These are phyloP conservation scores for Cordyceps farinosa DNA, from an alignment of 2,329 filamentous ascomycete genomes.

Conservation along the genomic window DNA sequence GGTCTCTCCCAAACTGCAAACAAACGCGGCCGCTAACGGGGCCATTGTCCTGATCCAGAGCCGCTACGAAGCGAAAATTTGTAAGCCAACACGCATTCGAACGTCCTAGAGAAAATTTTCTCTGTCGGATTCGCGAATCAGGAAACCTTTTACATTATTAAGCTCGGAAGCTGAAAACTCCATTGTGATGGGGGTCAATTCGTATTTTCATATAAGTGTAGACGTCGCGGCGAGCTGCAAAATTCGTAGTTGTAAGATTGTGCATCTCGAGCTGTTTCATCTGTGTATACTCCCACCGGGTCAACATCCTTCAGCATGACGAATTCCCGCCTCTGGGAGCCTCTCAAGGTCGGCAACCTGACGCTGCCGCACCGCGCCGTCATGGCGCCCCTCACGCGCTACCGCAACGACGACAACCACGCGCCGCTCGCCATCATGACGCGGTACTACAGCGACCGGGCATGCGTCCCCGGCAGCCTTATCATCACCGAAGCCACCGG, in stretches of 20 bases:
- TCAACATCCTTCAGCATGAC: constrained; percentile 21
- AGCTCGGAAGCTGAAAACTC: not conserved
- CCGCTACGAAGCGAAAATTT: constrained; percentile 7
- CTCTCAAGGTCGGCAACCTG: constrained; percentile 35
- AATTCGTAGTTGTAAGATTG: not conserved
- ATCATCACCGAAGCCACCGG: constrained; percentile 32
- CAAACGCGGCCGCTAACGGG: constrained; percentile 2
- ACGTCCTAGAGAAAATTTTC: not conserved
- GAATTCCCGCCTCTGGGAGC: constrained; percentile 36
- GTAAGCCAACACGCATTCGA: not conserved
- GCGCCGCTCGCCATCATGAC: constrained; percentile 26
- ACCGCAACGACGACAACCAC: constrained; percentile 42
- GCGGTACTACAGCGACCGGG: constrained; percentile 31
- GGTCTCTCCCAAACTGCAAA: too few species aligned
- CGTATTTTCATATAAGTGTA: not conserved
- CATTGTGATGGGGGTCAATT: not conserved
- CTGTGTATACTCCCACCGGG: not conserved
- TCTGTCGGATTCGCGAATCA: not conserved
- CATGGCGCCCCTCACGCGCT: constrained; percentile 55
- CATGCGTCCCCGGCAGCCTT: constrained; percentile 43
- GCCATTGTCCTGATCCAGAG: not conserved
- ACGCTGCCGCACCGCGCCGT: constrained; percentile 40
- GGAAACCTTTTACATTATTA: not conserved
- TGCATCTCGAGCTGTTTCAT: not conserved
- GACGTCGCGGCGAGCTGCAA: not conserved